Percentiles rank a stretch among this genome's conserved stretches.
Conservation (phyloP, 306 rosid species). For the Lablab purpureus region DNA sequence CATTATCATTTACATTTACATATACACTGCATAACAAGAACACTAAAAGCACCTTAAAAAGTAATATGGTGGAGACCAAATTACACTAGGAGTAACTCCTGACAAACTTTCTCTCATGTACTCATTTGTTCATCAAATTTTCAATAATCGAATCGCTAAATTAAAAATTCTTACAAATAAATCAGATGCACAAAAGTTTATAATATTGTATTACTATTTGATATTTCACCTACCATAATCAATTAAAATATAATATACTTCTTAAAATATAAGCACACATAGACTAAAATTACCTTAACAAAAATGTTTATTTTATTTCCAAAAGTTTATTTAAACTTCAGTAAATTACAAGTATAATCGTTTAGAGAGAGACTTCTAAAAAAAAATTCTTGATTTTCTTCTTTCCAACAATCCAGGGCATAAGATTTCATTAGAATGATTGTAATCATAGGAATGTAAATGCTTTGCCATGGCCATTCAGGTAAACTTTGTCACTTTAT, state of each 20-base stretch:
- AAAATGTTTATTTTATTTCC: not conserved
- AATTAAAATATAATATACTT: not conserved
- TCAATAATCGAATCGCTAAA: not conserved
- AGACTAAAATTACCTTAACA: not conserved
- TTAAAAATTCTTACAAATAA: not conserved
- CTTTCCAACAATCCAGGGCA: constrained; percentile 9
- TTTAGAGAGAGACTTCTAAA: not conserved
- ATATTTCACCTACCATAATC: not conserved
- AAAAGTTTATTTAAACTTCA: not conserved
- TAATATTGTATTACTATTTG: not conserved
- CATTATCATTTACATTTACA: not conserved
- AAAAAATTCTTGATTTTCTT: constrained; percentile 38
- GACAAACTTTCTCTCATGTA: not conserved
- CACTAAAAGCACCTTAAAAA: not conserved
- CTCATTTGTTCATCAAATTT: not conserved
- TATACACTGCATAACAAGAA: not conserved
- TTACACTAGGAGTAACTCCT: not conserved
- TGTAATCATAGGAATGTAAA: constrained; percentile 29
- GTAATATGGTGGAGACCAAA: not conserved
- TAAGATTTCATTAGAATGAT: constrained; percentile 5
- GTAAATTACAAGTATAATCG: constrained; percentile 8
- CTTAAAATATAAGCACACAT: not conserved
- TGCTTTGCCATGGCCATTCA: constrained; percentile 20
- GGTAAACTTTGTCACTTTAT: constrained; percentile 11
- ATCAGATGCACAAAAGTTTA: not conserved